Evolutionary conservation across 2,329 filamentous ascomycete species (phyloP).

Genomic region (Neonectria neomacrospora): DNA sequence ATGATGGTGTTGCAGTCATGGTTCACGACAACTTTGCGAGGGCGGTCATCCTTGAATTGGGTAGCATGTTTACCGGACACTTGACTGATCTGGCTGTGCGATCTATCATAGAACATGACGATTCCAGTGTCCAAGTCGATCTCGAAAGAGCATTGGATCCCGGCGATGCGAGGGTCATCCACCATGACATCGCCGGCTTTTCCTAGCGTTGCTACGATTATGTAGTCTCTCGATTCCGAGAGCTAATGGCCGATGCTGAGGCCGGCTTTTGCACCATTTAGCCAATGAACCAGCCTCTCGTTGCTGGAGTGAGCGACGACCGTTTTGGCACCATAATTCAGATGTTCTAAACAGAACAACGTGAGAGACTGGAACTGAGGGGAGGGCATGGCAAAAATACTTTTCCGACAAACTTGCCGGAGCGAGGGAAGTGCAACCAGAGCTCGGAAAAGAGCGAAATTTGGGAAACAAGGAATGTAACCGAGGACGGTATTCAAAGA

Average conservation of each 20-base stretch:
- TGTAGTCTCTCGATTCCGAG: background rate
- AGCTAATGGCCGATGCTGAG: background rate
- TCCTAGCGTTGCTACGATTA: background rate
- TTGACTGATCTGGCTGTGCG: background rate
- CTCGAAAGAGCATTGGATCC: slow-evolving; percentile 2
- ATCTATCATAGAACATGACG: background rate
- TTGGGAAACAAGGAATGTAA: background rate
- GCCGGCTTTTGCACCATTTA: background rate
- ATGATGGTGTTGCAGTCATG: background rate
- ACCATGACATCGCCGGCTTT: background rate
- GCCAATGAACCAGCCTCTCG: background rate
- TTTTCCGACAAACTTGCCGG: background rate
- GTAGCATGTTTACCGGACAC: background rate
- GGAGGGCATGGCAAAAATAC: background rate
- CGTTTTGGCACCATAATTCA: background rate
- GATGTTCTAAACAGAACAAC: background rate
- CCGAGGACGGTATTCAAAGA: too few relatives aligned
- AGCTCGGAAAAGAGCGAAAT: background rate
- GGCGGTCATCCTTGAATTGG: background rate
- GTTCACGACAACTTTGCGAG: slow-evolving; percentile 3
- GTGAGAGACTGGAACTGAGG: background rate
- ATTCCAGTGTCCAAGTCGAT: background rate
- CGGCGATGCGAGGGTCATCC: background rate
- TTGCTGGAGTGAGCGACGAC: background rate
- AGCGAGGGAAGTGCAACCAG: background rate